These are phyloP conservation scores for Pseudohalonectria lignicola DNA, from an alignment of 2,329 filamentous ascomycete genomes.

Conservation along the genomic window DNA sequence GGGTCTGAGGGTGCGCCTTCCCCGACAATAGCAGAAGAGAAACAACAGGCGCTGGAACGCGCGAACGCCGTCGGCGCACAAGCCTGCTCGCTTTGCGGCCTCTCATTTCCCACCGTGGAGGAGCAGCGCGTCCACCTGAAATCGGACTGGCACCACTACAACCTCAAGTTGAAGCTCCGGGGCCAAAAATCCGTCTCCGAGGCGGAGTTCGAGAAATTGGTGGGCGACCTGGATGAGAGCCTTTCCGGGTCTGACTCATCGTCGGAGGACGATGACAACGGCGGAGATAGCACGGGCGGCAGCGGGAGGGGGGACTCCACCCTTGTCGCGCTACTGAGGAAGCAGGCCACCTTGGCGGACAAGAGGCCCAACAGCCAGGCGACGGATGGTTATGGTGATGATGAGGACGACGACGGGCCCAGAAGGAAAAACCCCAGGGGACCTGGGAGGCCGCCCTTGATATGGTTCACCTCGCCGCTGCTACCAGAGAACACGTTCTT, in stretches of 20 bases:
- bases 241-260: slow-evolving; percentile 77
- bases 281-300: neutral
- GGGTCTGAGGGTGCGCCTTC: slow-evolving; percentile 6
- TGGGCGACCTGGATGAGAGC: slow-evolving; percentile 81
- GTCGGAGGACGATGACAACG: slow-evolving; percentile 43
- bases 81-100: slow-evolving; percentile 69
- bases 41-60: slow-evolving; percentile 3
- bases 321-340: slow-evolving; percentile 67
- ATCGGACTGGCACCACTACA: slow-evolving; percentile 89
- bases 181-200: slow-evolving; percentile 65
- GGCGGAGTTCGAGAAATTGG: slow-evolving; percentile 72
- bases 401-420: slow-evolving; percentile 23
- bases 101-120: slow-evolving; percentile 58
- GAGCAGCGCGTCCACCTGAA: slow-evolving; percentile 81
- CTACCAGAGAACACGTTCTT: slow-evolving; percentile 71
- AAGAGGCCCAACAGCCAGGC: slow-evolving; percentile 7
- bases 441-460: slow-evolving; percentile 58
- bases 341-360: slow-evolving; percentile 64
- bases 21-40: neutral
- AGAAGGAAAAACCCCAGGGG: slow-evolving; percentile 39
- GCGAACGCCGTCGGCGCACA: slow-evolving; percentile 50
- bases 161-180: slow-evolving; percentile 82
- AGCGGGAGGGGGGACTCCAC: slow-evolving; percentile 51
- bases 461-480: slow-evolving; percentile 75
- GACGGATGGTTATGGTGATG: neutral